Percentiles rank a stretch among this genome's conserved stretches.
These are phyloP conservation scores for Aspergillus carbonarius DNA, from an alignment of 2,329 filamentous ascomycete genomes.

Conservation along the genomic window DNA sequence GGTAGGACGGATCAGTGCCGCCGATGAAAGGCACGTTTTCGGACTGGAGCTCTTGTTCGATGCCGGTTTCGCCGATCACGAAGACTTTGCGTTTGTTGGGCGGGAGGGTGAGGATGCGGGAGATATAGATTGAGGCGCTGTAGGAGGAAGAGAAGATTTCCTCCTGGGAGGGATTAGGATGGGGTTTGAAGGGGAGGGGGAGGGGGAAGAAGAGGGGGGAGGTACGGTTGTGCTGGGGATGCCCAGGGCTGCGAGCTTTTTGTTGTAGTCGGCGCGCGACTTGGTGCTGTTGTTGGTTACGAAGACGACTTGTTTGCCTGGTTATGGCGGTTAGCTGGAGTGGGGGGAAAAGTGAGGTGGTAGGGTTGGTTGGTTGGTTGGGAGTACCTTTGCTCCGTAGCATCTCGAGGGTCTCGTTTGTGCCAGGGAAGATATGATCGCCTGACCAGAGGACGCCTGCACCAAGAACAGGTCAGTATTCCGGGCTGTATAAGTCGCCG, in stretches of 20 bases:
- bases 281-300: constrained; percentile 99
- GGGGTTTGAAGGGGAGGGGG: not conserved
- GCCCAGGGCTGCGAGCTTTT: constrained; percentile 79
- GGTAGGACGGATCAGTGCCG: constrained; percentile 76
- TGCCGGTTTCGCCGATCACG: constrained; percentile 84
- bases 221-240: constrained; percentile 70
- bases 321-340: not conserved
- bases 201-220: not conserved
- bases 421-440: constrained; percentile 80
- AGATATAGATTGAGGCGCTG: constrained; percentile 93
- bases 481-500: constrained; percentile 1
- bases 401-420: constrained; percentile 80
- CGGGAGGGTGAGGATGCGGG: constrained; percentile 79
- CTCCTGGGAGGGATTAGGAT: constrained; percentile 53
- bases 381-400: constrained; percentile 73
- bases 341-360: not conserved
- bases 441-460: constrained; percentile 95
- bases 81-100: constrained; percentile 87
- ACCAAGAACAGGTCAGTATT: constrained; percentile 28
- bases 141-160: constrained; percentile 97
- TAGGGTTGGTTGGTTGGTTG: not conserved
- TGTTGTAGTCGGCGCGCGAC: constrained; percentile 85
- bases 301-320: constrained; percentile 89
- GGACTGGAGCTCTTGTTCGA: constrained; percentile 80
- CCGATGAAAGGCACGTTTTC: constrained; percentile 80